A percentile compares a stretch with the other conserved stretches of the same genome.
These are phyloP conservation scores for Oligophagozyma castellii DNA, from an alignment of 1,139 yeast species.

Conservation along the genomic window DNA sequence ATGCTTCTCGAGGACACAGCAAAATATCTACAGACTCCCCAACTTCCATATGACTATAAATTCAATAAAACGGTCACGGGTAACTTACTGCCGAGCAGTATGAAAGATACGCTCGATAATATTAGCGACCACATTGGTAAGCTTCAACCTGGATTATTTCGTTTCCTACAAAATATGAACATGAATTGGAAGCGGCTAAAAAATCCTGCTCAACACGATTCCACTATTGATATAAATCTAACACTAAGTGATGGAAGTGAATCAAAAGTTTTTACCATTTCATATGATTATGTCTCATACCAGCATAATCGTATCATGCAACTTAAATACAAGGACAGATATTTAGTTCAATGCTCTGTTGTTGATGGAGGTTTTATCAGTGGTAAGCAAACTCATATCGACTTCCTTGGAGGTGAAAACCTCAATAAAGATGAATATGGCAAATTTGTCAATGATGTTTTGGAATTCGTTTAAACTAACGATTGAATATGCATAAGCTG, in stretches of 20 bases:
- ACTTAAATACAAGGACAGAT: slow-evolving; percentile 28
- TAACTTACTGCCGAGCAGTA: slow-evolving; percentile 6
- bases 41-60: slow-evolving; percentile 15
- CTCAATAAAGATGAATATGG: slow-evolving; percentile 16
- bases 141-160: slow-evolving; percentile 5
- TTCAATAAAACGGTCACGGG: no score
- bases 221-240: slow-evolving; percentile 3
- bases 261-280: slow-evolving; percentile 19
- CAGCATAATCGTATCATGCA: slow-evolving; percentile 33
- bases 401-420: slow-evolving; percentile 30
- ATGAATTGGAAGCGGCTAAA: not conserved
- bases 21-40: slow-evolving; percentile 16
- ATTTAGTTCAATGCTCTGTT: slow-evolving; percentile 32
- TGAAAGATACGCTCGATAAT: slow-evolving; percentile 3
- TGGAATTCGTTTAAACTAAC: slow-evolving; percentile 9
- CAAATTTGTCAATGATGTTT: slow-evolving; percentile 19
- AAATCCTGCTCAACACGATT: not conserved
- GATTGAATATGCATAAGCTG: no score
- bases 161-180: slow-evolving; percentile 2
- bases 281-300: slow-evolving; percentile 33
- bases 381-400: slow-evolving; percentile 36
- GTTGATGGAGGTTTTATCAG: slow-evolving; percentile 46
- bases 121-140: slow-evolving; percentile 1
- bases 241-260: slow-evolving; percentile 17
- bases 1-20: slow-evolving; percentile 11